phyloP scores from a whole-genome alignment of 441 rosid species.

The Biscutella laevigata region DNA sequence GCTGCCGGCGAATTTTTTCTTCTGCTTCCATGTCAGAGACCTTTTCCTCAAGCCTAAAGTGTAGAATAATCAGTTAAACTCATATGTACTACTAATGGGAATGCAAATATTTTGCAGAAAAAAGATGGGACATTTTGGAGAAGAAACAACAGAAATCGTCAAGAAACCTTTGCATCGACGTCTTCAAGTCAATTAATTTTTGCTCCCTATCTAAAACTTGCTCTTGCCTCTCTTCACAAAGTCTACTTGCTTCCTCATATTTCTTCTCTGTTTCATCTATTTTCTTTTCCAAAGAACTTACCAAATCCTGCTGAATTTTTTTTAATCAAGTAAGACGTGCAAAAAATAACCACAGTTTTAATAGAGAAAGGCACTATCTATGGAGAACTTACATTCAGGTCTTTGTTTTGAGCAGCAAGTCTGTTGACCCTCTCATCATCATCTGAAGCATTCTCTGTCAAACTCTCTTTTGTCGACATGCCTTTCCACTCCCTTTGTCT shows the following conservation, averaged over 20 bases:
- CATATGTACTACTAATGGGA: slow-evolving; percentile 6
- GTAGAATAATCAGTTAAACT: not conserved
- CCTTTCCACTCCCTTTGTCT: not conserved
- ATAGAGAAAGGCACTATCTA: not conserved
- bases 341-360: not conserved
- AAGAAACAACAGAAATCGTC: slow-evolving; percentile 5
- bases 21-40: slow-evolving; percentile 70
- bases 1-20: slow-evolving; percentile 53
- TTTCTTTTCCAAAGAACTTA: slow-evolving; percentile 67
- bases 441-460: slow-evolving; percentile 14
- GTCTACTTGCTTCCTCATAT: slow-evolving; percentile 63
- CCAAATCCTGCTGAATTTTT: slow-evolving; percentile 44
- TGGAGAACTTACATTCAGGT: slow-evolving; percentile 40
- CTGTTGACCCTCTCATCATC: slow-evolving; percentile 38
- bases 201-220: slow-evolving; percentile 72
- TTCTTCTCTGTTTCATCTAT: slow-evolving; percentile 78
- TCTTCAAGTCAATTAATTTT: slow-evolving; percentile 74
- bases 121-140: slow-evolving; percentile 10
- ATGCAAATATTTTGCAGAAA: slow-evolving; percentile 4
- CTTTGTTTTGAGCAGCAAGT: slow-evolving; percentile 67
- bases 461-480: slow-evolving; percentile 3
- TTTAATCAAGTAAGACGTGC: slow-evolving; percentile 11
- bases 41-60: slow-evolving; percentile 71
- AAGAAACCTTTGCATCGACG: slow-evolving; percentile 78
- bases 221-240: slow-evolving; percentile 73